Base-by-base conservation (phyloP, 371 early-diverging fungal species). In the Mucor sp. region DNA sequence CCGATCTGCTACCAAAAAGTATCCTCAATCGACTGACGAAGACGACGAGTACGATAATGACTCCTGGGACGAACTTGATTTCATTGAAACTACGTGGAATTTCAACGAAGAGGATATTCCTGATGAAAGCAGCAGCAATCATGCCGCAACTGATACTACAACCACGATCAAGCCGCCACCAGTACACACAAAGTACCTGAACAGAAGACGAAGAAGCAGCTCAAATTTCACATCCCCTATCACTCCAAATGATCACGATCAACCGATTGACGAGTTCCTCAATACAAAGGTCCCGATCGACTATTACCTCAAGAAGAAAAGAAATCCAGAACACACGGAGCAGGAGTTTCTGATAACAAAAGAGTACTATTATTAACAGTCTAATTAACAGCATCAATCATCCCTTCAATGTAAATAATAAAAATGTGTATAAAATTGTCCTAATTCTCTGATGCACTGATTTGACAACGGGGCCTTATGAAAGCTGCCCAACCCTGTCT, bases 41-140 rank as follows among this genome's bases (percentile, higher is more conserved):
- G 25, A 60, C 19, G 60, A 60, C 3, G 37, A 63, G 27, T 53
- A 63, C 41, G 67, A 67, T 7, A 39, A 58, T 4, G 66, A 63
- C 7, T 32, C 41, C 21, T 66, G 66, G 64, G 66, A 72, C 39
- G 69, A 62, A 32, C 32, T 66, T n/a, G 43, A 68, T 14, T 71
- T 58, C 39, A 35, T 67, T 5, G 32, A 71, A 28, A 50, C 67
- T n/a, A 60, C 65, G 0, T 69, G 70, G 70, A 41, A 66, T 43
- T 70, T 70, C 53, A 58, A 59, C 53, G 66, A 65, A 47, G 66
- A 66, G 21, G 19, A 53, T 37, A 60, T 30, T 19, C 59, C 33
- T 6, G 14, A 50, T 50, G 50, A 23, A 4, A 50, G 25, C 50
- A 25, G 25, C 50, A 50, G 50, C 12, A 50, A 50, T 37, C 11